Percentiles rank a stretch among this genome's conserved stretches.
Evolutionary conservation across 192 early-diverging fungal species (phyloP).

Genomic region (Pilaira anomala): DNA sequence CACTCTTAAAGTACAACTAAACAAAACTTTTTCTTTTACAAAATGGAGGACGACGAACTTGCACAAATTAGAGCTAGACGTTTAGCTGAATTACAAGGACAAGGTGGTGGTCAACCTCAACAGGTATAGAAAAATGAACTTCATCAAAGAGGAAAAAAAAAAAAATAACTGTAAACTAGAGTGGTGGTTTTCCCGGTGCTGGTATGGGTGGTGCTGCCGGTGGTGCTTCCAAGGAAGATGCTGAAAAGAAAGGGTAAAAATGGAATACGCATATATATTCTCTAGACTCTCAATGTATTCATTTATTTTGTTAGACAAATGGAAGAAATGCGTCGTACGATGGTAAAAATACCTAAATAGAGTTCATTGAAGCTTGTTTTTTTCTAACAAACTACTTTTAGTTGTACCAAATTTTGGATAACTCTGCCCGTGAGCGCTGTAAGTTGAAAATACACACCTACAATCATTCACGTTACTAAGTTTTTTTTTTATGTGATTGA

Average conservation of each 20-base stretch:
- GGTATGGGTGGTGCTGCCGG: conserved; percentile 37
- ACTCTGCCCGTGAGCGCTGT: conserved; percentile 79
- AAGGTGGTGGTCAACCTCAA: conserved; percentile 35
- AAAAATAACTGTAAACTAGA: not conserved
- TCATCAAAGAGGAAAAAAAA: not conserved
- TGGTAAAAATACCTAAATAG: conserved; percentile 50
- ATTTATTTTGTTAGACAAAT: conserved; percentile 55
- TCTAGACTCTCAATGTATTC: conserved; percentile 3
- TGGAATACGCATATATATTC: not conserved
- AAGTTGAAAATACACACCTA: conserved; percentile 21
- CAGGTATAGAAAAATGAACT: no score
- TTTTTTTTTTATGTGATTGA: not conserved
- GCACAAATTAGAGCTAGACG: conserved; percentile 71
- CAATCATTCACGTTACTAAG: not conserved
- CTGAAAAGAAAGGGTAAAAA: conserved; percentile 61
- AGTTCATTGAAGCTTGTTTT: not conserved
- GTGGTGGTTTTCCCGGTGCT: conserved; percentile 43
- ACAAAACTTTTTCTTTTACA: conserved; percentile 14
- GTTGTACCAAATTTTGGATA: conserved; percentile 80
- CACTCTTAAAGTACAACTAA: no score
- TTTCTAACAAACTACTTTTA: conserved; percentile 24
- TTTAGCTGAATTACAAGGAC: conserved; percentile 52
- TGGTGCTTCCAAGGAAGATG: conserved; percentile 56
- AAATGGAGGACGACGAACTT: conserved; percentile 78
- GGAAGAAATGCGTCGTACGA: conserved; percentile 80